Percentiles rank a stretch among this genome's conserved stretches.
Conservation (phyloP, 176 grass and related monocot species). For the Eleusine indica region DNA sequence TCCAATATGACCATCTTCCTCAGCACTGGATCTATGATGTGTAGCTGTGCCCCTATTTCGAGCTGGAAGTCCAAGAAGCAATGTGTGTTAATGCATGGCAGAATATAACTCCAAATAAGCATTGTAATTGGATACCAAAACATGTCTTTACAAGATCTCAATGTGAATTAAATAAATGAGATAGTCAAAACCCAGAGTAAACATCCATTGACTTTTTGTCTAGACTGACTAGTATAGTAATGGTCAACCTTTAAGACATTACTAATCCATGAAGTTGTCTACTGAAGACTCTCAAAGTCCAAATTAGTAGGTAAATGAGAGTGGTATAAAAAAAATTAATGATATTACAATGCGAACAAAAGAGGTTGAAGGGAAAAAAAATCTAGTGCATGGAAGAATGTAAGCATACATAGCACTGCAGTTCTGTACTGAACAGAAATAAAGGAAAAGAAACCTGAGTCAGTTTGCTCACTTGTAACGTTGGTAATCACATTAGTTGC, state of each 20-base stretch:
- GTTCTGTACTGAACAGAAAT: not conserved
- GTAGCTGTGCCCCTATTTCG: slow-evolving; percentile 53
- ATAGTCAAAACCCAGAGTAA: not conserved
- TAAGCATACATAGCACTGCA: not conserved
- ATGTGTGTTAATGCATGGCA: slow-evolving; percentile 8
- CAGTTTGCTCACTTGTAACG: slow-evolving; percentile 72
- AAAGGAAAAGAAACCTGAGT: not conserved
- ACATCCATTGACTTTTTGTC: not conserved
- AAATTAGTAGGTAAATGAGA: not conserved
- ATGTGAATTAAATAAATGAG: slow-evolving; percentile 10
- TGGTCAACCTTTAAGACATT: not conserved
- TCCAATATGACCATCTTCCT: slow-evolving; percentile 77
- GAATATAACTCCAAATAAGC: slow-evolving; percentile 6
- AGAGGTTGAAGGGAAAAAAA: not conserved
- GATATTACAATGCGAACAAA: not conserved
- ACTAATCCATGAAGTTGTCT: not conserved
- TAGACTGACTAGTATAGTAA: not conserved
- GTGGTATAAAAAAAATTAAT: not conserved
- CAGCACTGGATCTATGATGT: slow-evolving; percentile 54
- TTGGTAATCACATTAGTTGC: slow-evolving; percentile 89
- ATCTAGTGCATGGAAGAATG: slow-evolving; percentile 2
- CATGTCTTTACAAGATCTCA: not conserved
- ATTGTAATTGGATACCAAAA: not conserved
- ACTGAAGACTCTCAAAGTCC: not conserved
- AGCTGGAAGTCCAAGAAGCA: slow-evolving; percentile 52